phyloP scores from a whole-genome alignment of 805 yeast genomes.

The Tetrapisispora iriomotensis region DNA sequence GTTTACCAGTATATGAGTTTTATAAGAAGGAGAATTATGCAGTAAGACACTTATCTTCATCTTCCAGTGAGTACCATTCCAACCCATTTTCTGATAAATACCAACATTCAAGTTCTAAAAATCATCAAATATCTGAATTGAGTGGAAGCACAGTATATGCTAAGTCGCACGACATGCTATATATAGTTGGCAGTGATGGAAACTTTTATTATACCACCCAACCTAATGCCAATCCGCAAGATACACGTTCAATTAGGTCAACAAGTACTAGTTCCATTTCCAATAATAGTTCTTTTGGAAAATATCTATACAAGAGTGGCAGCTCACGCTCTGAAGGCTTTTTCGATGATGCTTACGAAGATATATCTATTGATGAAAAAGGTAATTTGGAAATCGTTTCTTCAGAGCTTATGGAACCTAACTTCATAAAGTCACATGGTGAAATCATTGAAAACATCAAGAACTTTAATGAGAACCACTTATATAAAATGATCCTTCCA shows the following conservation, averaged over 20 bases:
- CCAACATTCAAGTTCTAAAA: neutral
- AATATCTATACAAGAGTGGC: conserved; percentile 1
- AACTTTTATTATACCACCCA: conserved; percentile 17
- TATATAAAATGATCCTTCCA: conserved; percentile 9
- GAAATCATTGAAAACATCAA: conserved; percentile 9
- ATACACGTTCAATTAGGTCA: too few species aligned
- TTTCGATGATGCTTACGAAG: neutral
- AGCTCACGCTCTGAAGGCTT: neutral
- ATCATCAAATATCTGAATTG: conserved; percentile 1
- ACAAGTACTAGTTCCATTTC: neutral
- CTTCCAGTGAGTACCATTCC: neutral
- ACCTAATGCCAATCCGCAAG: too few species aligned
- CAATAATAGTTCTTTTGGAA: neutral
- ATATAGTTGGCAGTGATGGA: conserved; percentile 18
- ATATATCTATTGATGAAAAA: conserved; percentile 13
- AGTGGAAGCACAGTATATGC: conserved; percentile 14
- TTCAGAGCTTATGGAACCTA: neutral
- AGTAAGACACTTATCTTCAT: neutral
- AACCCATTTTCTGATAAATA: neutral
- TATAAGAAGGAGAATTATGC: neutral
- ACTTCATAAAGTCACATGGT: conserved; percentile 4
- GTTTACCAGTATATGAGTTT: neutral
- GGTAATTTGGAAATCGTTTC: conserved; percentile 9
- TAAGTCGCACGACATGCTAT: conserved; percentile 15
- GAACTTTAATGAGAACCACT: conserved; percentile 14